phyloP scores from a whole-genome alignment of 2,329 filamentous ascomycete species.

The Dactylellina parvicollis region DNA sequence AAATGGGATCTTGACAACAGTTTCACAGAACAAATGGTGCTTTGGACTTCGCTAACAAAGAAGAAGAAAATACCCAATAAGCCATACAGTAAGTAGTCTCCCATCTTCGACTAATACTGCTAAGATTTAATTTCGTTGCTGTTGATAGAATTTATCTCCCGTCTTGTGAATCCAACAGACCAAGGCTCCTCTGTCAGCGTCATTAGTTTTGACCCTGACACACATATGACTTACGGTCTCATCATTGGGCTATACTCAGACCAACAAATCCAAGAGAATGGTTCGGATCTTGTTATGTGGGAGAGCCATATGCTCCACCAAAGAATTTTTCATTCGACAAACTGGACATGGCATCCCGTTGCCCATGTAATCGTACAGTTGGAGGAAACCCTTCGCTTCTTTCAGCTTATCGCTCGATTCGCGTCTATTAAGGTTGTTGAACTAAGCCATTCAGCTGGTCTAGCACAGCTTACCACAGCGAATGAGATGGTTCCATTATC shows the following conservation, averaged over 20 bases:
- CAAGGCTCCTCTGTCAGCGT: slow-evolving; percentile 21
- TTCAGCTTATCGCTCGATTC: slow-evolving; percentile 24
- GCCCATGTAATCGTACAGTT: slow-evolving; percentile 22
- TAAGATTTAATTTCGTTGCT: no score
- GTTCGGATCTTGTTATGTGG: slow-evolving; percentile 19
- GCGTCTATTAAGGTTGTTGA: slow-evolving; percentile 26
- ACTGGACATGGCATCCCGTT: slow-evolving; percentile 30
- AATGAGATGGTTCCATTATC: slow-evolving; percentile 18
- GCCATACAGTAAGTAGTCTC: slow-evolving; percentile 26
- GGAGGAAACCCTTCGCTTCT: slow-evolving; percentile 28
- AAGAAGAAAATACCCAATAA: slow-evolving; percentile 14
- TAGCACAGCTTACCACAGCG: slow-evolving; percentile 26
- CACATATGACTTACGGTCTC: slow-evolving; percentile 25
- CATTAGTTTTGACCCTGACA: slow-evolving; percentile 18
- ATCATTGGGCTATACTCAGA: slow-evolving; percentile 26
- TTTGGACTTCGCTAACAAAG: slow-evolving; percentile 21
- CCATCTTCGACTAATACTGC: no score
- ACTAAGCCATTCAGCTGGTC: slow-evolving; percentile 20
- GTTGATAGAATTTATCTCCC: slow-evolving; percentile 13
- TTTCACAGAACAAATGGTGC: slow-evolving; percentile 20
- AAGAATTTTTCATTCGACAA: slow-evolving; percentile 6
- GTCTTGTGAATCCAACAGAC: slow-evolving; percentile 14
- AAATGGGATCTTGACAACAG: slow-evolving; percentile 24
- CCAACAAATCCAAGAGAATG: slow-evolving; percentile 15
- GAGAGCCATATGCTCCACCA: slow-evolving; percentile 31